These are phyloP conservation scores for Fusarium sp. DNA, from an alignment of 2,329 filamentous ascomycete genomes.

Conservation along the genomic window DNA sequence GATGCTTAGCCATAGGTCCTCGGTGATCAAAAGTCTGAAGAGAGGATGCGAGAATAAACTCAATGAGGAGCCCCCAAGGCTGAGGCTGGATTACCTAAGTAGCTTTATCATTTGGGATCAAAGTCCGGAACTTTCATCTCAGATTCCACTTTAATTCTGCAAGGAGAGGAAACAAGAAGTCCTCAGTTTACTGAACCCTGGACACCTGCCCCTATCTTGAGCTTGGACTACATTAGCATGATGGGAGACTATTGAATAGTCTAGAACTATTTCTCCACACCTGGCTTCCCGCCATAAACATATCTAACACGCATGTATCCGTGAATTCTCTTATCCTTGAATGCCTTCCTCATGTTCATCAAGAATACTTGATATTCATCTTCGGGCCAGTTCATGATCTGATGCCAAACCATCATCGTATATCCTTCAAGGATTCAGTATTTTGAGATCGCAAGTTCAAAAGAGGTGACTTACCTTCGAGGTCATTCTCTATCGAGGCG, in stretches of 20 bases:
- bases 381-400: not conserved
- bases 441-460: rapidly evolving
- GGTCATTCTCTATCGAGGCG: slow-evolving; percentile 9
- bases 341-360: not conserved
- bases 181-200: not conserved
- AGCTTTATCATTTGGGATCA: not conserved
- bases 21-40: not conserved
- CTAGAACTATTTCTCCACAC: not conserved
- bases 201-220: not conserved
- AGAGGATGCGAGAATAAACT: not conserved
- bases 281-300: not conserved
- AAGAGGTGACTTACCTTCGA: not conserved
- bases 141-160: not conserved
- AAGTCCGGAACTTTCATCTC: too few species aligned
- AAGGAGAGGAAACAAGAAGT: not conserved
- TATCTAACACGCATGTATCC: slow-evolving; percentile 13
- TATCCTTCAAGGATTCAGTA: not conserved
- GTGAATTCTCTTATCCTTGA: slow-evolving; percentile 6
- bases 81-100: not conserved
- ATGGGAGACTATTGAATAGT: rapidly evolving
- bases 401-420: slow-evolving; percentile 9
- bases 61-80: too few species aligned
- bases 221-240: not conserved
- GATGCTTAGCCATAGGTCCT: not conserved
- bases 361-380: slow-evolving; percentile 15